Percentiles rank a stretch among this genome's conserved stretches.
Evolutionary conservation across 1,284 basidiomycete genomes (phyloP).

Genomic region (Austropuccinia psidii): DNA sequence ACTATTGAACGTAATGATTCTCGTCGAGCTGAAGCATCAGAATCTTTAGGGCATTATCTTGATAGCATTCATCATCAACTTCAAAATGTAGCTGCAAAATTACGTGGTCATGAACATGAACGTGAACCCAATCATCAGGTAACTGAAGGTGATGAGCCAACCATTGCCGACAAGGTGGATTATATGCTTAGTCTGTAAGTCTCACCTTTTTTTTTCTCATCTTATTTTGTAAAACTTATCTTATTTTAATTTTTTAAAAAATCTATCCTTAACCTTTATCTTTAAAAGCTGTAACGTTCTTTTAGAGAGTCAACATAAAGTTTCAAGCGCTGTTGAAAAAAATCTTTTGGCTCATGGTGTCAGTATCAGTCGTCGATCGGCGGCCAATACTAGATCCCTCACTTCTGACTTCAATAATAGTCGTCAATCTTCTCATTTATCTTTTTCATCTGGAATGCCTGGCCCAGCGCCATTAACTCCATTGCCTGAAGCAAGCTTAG

Average conservation of each 20-base stretch:
- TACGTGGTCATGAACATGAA: slow-evolving; percentile 32
- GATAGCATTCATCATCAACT: slow-evolving; percentile 39
- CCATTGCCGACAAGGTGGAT: slow-evolving; percentile 39
- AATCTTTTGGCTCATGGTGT: slow-evolving; percentile 35
- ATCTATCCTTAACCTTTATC: background rate
- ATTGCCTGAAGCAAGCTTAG: background rate
- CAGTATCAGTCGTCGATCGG: slow-evolving; percentile 24
- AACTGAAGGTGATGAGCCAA: slow-evolving; percentile 35
- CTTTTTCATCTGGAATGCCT: slow-evolving; percentile 26
- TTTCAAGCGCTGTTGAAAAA: slow-evolving; percentile 37
- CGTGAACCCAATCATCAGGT: slow-evolving; percentile 10
- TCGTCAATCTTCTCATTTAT: background rate
- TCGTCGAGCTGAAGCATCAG: slow-evolving; percentile 20
- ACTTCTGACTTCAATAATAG: slow-evolving; percentile 6
- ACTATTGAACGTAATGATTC: slow-evolving; percentile 37
- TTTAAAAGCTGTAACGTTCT: slow-evolving; percentile 35
- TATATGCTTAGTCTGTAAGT: slow-evolving; percentile 39
- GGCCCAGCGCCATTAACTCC: slow-evolving; percentile 30
- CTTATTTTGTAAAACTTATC: background rate
- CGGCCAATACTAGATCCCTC: slow-evolving; percentile 30
- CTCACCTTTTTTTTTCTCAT: background rate
- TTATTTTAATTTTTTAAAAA: background rate
- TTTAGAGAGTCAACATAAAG: slow-evolving; percentile 39
- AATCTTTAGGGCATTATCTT: slow-evolving; percentile 34
- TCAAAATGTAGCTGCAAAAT: slow-evolving; percentile 31